Percentiles rank a stretch among this genome's conserved stretches.
Evolutionary conservation across 1,284 basidiomycete species (phyloP).

Genomic region (Puccinia polysora): DNA sequence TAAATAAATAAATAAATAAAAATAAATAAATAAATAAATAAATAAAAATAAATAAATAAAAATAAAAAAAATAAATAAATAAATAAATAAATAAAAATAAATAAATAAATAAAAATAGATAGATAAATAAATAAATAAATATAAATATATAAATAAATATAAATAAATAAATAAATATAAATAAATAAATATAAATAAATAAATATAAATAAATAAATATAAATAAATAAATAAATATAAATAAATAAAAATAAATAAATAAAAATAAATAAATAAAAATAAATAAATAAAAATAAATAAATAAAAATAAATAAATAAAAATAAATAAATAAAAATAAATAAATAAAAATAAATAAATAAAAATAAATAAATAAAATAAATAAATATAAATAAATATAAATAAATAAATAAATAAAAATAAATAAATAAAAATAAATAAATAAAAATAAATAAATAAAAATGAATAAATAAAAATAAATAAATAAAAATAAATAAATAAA

Average conservation of each 20-base stretch:
- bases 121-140: too few species aligned
- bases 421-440: background rate
- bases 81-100: too few species aligned
- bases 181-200: too few species aligned
- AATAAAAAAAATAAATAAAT: too few species aligned
- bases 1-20: too few species aligned
- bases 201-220: too few species aligned
- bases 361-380: background rate
- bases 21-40: too few species aligned
- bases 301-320: background rate
- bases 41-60: too few species aligned
- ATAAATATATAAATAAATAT: too few species aligned
- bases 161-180: too few species aligned
- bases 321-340: background rate
- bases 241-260: background rate
- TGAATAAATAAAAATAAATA: background rate
- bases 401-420: background rate
- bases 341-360: background rate
- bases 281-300: background rate
- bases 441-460: background rate
- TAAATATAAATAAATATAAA: background rate
- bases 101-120: too few species aligned
- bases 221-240: background rate
- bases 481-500: slow-evolving; percentile 1
- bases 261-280: background rate